Evolutionary conservation across 345 rosid genomes (phyloP).

Genomic region (Anastatica hierochuntica): DNA sequence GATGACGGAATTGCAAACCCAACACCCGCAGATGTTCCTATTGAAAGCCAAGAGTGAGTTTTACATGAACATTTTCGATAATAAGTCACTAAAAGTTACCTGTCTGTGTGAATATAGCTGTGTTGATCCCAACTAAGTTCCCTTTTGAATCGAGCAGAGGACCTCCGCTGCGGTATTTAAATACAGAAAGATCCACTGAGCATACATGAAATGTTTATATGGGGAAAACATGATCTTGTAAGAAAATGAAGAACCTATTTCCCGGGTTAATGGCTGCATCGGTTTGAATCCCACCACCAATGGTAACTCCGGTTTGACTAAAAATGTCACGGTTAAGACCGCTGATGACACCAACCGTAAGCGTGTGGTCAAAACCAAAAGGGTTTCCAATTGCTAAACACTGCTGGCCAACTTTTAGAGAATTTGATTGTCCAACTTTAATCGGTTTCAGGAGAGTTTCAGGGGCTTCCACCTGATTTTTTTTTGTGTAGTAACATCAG

Average conservation of each 20-base stretch:
- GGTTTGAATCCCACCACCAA: constrained; percentile 95
- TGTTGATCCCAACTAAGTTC: constrained; percentile 80
- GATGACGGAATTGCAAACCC: constrained; percentile 96
- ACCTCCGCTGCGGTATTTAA: constrained; percentile 59
- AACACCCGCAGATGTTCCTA: constrained; percentile 94
- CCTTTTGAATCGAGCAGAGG: constrained; percentile 91
- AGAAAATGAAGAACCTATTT: constrained; percentile 43
- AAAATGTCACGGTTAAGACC: constrained; percentile 89
- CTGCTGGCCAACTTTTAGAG: constrained; percentile 84
- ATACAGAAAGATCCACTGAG: constrained; percentile 3
- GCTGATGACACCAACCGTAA: constrained; percentile 85
- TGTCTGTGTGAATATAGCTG: constrained; percentile 88
- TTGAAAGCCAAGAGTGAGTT: not conserved
- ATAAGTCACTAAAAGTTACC: constrained; percentile 30
- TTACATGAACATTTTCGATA: not conserved
- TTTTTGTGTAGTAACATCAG: not conserved
- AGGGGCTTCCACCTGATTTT: constrained; percentile 62
- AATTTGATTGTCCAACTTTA: constrained; percentile 60
- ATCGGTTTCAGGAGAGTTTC: constrained; percentile 67
- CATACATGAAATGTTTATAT: not conserved
- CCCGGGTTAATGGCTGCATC: constrained; percentile 99
- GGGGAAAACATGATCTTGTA: too few species aligned
- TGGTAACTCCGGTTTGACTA: constrained; percentile 84
- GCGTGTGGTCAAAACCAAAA: constrained; percentile 95
- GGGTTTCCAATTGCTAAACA: constrained; percentile 96